Conservation (phyloP, 2,329 filamentous ascomycete species). For the Aspergillus carbonarius region DNA sequence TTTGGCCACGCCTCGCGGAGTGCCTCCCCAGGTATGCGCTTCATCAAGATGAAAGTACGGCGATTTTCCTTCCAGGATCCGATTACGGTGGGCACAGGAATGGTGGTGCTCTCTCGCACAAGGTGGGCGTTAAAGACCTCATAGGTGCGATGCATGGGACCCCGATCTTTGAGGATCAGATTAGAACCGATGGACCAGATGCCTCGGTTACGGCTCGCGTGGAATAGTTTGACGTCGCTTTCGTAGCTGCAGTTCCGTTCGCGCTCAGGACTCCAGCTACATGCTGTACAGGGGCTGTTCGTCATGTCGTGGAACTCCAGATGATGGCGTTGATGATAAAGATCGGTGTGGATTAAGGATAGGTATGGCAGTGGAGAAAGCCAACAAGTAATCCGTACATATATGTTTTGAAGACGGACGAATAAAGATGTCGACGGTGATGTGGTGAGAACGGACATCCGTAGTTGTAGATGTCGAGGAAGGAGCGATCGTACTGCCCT, state of each 20-base stretch:
- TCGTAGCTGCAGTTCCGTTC: constrained; percentile 8
- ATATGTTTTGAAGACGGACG: too few species aligned
- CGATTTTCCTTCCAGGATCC: constrained; percentile 19
- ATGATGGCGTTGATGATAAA: too few species aligned
- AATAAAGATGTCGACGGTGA: too few species aligned
- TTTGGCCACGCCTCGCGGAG: constrained; percentile 18
- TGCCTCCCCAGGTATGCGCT: constrained; percentile 18
- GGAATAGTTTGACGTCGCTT: constrained; percentile 16
- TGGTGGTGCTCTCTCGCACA: constrained; percentile 21
- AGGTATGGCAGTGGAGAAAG: too few species aligned
- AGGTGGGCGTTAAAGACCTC: constrained; percentile 21
- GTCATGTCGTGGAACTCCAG: neutral
- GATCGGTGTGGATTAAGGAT: too few species aligned
- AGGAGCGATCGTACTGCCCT: too few species aligned
- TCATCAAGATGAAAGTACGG: constrained; percentile 14
- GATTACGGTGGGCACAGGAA: constrained; percentile 21
- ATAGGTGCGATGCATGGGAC: constrained; percentile 10
- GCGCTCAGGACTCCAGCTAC: constrained; percentile 9
- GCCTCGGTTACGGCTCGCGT: constrained; percentile 25
- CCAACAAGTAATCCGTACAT: too few species aligned
- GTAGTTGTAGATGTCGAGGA: too few species aligned
- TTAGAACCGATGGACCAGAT: constrained; percentile 33
- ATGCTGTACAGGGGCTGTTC: constrained; percentile 3
- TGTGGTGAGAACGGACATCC: too few species aligned
- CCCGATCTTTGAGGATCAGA: constrained; percentile 29